Evolutionary conservation across 2,329 filamentous ascomycete species (phyloP), one percentile per base, ranked within the genome.

Genomic region (Phyllosticta citribraziliensis): DNA sequence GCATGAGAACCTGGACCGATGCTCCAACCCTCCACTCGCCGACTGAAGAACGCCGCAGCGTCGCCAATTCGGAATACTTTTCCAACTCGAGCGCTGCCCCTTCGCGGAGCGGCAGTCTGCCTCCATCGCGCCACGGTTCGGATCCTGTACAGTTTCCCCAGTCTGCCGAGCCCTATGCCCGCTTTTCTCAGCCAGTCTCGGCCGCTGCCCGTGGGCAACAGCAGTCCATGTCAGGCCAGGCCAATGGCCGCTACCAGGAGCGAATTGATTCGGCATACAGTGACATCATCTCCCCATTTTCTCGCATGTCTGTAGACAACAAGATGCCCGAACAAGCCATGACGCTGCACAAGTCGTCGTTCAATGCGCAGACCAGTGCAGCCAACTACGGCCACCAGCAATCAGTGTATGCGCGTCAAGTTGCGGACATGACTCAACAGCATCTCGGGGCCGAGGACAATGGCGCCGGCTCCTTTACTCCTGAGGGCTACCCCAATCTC

Each of bases 91-190:
- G 78, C 55, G 74, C 74, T 55, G 73, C 76, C 19, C 70, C 75
- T 3, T 80, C 82, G n/a, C 77, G 82, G 63, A 83, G 84, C 62
- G 73, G 76, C 52, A 84, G 78, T 69, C 73, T 83, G 55, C 82
- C 84, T 53, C 78, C 83, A 1, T 84, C 84, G 40, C 78, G 81
- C 55, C 79, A 83, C 60, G 74, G 76, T 11, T 74, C 74, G 17
- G 74, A 79, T 54, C 70, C 71, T 24, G 64, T 71, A 5, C 69
- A 70, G 33, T 75, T 71, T 56, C 64, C 66, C n/a, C 69, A 72
- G 50, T 64, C 65, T 17, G 53, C 64, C 8, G 71, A 74, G 33
- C 64, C 65, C 0, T 72, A 68, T 52, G 60, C 70, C 20, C 68
- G 70, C 52, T 68, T 66, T 53, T 58, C 66, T 4, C 70, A 71